Base-by-base conservation (phyloP, 2,329 filamentous ascomycete genomes). In the Botrytis tulipae region DNA sequence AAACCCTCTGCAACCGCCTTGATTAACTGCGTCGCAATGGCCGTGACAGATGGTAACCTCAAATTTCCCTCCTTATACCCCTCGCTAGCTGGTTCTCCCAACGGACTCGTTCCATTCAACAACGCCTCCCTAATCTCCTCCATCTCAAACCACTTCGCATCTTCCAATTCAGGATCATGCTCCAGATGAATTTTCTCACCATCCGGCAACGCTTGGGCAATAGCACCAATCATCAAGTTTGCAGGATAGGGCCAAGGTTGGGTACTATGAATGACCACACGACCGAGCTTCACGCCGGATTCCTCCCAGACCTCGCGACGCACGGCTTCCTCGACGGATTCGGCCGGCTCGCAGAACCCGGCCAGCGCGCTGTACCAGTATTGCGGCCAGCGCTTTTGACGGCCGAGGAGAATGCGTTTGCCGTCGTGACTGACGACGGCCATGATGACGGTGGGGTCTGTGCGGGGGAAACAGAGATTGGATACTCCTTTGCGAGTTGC, bases 1-100 rank as follows among this genome's bases (percentile, higher is more conserved):
- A 93, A 96, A 0, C 94, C 94, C 69, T 90, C 89, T 22, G 66
- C 29, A 9, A 97, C 94, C 1, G 94, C 93, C 70, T 86, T 87
- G 78, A 99, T 90, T 80, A 98, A 83, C 81, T 95, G 92, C 82
- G 98, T 93, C 25, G 96, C 96, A 86, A 99, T 98, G 1, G 96
- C 95, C 51, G 94, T 97, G 74, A 87, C 84, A 3, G 94, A 94
- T 63, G 96, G 96, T 80, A 99, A 82, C 73, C 93, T 88, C 84
- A 99, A 82, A 5, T 87, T 89, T 0, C 94, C 94, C 81, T 95
- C 90, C 80, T 90, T 91, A 80, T 94, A 95, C 18, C 87, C 91
- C 59, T 87, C 84, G 0, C 89, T 88, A 1, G 91, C 84, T 1
- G 85, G 81, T 60, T 92, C 91, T 22, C 90, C 92, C 74, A 97